Evolutionary conservation across 768 basidiomycete genomes (phyloP), one percentile per base, ranked within the genome.

Genomic region (Tulasnella sp.): DNA sequence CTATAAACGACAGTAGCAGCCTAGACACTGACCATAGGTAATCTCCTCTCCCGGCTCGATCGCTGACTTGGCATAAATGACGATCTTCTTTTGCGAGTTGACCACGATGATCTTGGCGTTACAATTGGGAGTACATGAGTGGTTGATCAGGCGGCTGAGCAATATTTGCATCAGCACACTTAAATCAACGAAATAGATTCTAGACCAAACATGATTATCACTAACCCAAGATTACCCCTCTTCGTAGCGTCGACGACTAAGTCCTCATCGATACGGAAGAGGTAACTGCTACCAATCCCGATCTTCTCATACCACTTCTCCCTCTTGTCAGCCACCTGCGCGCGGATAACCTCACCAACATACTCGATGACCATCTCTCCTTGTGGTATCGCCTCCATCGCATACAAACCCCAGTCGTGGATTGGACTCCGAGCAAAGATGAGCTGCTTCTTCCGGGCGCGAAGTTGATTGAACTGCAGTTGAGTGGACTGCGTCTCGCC

Each of bases 311-410:
- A 99, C 65, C 84, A 81, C 75, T 96, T 94, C 76, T 99, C 96
- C 50, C 96, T 79, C 70, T 92, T 91, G 66, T 98, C 96, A 25
- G 96, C 96, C 10, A 97, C 90, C 66, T 88, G 86, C 45, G 92
- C 90, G 9, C 96, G 80, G 64, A 97, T 92, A 63, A 97, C 79
- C 77, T 99, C 96, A 19, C 96, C 96, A 5, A 99, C 96, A 67
- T 99, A 99, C 73, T 99, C 96, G 71, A 98, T 97, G 29, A 99
- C 94, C 92, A 99, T 97, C 73, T 99, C 96, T 3, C 92, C 92
- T 38, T 80, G 75, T 4, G 86, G 81, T 64, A 99, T 97, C 67
- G 82, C 81, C 75, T 99, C 96, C 87, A 96, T 88, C 29, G 96
- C 93, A 69, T 97, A 99, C 67, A 99, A 69, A 3, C 96, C 96